Evolutionary conservation across 108 stramenopile species (phyloP).

Genomic region (Cylindrotheca closterium): DNA sequence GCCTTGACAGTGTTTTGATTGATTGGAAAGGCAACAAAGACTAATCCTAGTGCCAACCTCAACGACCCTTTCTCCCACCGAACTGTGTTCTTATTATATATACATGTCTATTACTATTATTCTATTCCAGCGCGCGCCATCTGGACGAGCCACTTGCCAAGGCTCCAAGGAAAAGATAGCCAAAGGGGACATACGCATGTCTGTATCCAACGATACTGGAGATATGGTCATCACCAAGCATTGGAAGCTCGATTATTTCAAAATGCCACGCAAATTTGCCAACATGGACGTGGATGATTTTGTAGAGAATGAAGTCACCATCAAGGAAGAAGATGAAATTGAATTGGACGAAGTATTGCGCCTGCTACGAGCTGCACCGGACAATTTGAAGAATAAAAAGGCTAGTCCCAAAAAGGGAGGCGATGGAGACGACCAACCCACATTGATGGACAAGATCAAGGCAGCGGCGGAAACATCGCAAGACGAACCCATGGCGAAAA

Average conservation of each 20-base stretch:
- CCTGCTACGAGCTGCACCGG: slow-evolving; percentile 11
- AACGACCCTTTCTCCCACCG: no score
- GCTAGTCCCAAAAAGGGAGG: slow-evolving; percentile 5
- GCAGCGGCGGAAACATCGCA: slow-evolving; percentile 2
- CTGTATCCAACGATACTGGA: slow-evolving; percentile 5
- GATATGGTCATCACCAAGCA: slow-evolving; percentile 17
- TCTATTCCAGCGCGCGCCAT: no score
- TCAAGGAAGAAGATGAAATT: slow-evolving; percentile 27
- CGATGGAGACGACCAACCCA: slow-evolving; percentile 9
- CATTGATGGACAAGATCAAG: slow-evolving; percentile 21
- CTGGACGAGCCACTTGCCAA: slow-evolving; percentile 64
- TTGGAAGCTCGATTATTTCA: slow-evolving; percentile 52
- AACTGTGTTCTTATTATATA: no score
- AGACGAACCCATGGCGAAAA: slow-evolving; percentile 17
- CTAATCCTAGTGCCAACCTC: no score
- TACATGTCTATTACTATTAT: no score
- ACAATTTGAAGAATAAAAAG: not conserved
- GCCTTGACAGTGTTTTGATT: no score
- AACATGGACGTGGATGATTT: slow-evolving; percentile 30
- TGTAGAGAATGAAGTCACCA: slow-evolving; percentile 48
- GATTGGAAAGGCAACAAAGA: no score
- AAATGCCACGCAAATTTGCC: slow-evolving; percentile 47
- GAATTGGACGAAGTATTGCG: slow-evolving; percentile 8
- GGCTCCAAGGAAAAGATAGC: slow-evolving; percentile 72
- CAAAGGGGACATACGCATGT: slow-evolving; percentile 60